These are phyloP conservation scores for Fusarium camptoceras DNA, from an alignment of 2,329 filamentous ascomycete species.

Conservation along the genomic window DNA sequence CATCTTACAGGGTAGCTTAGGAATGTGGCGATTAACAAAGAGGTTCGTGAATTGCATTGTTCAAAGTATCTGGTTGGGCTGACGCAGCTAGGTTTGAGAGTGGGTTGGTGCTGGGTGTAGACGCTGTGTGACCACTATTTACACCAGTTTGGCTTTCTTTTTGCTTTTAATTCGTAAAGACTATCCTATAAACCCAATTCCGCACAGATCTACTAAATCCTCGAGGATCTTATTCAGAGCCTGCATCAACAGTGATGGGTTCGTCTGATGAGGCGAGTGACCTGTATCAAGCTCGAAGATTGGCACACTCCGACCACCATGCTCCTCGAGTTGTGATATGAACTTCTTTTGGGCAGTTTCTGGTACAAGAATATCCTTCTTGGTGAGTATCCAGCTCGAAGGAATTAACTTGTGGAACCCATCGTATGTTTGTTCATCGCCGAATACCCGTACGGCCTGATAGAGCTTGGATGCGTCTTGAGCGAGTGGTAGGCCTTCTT, in stretches of 20 bases:
- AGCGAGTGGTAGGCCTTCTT: not conserved
- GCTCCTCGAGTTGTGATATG: constrained; percentile 5
- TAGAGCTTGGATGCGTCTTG: not conserved
- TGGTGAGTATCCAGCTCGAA: constrained; percentile 4
- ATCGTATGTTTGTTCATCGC: constrained; percentile 12
- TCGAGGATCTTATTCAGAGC: not conserved
- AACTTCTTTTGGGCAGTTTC: not conserved
- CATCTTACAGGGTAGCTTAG: not conserved
- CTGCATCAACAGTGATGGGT: not conserved
- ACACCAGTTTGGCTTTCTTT: not conserved
- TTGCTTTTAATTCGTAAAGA: rapidly evolving
- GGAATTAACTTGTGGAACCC: constrained; percentile 8
- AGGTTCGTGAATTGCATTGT: not conserved
- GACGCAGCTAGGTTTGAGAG: not conserved
- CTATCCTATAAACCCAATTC: not conserved
- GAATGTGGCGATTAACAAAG: constrained; percentile 17
- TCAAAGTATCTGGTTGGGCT: not conserved
- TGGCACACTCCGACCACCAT: not conserved
- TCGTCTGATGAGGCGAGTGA: constrained; percentile 16
- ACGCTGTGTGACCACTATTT: too few relatives aligned
- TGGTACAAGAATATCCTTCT: constrained; percentile 3
- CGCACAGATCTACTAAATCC: rapidly evolving
- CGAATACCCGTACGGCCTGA: not conserved
- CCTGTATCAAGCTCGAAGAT: constrained; percentile 10
- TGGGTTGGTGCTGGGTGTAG: not conserved